phyloP scores from a whole-genome alignment of 2,329 filamentous ascomycete species.

The Talaromyces sp. region DNA sequence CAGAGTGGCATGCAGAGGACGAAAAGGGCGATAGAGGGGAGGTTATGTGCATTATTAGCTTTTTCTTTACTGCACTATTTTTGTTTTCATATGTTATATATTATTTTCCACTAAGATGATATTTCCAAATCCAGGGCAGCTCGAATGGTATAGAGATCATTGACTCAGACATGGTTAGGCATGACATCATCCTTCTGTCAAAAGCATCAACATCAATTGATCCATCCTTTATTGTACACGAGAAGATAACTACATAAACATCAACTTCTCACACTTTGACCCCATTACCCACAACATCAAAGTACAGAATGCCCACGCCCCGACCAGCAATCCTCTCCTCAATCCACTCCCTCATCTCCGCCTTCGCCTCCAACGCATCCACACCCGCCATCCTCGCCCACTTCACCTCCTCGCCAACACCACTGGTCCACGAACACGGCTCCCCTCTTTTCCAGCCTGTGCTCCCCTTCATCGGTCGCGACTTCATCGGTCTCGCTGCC shows the following conservation, averaged over 20 bases:
- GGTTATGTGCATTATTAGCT: too few relatives aligned
- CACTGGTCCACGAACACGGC: constrained; percentile 37
- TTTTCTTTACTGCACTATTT: too few relatives aligned
- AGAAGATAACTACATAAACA: background rate
- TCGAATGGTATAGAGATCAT: too few relatives aligned
- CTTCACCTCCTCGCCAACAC: constrained; percentile 29
- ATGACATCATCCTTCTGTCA: constrained; percentile 8
- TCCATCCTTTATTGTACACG: too few relatives aligned
- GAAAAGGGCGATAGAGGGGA: too few relatives aligned
- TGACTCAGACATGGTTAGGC: too few relatives aligned
- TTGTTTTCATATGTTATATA: too few relatives aligned
- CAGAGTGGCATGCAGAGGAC: too few relatives aligned
- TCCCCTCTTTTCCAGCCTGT: constrained; percentile 24
- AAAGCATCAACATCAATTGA: background rate
- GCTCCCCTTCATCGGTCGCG: constrained; percentile 40
- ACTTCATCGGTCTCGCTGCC: constrained; percentile 34
- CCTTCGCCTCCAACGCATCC: constrained; percentile 27
- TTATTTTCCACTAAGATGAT: too few relatives aligned
- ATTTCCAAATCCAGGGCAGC: too few relatives aligned
- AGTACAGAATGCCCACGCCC: constrained; percentile 7
- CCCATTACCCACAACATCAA: too few relatives aligned
- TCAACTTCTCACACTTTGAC: too few relatives aligned
- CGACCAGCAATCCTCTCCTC: constrained; percentile 22
- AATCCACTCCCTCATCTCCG: constrained; percentile 26
- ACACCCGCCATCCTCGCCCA: constrained; percentile 24